Evolutionary conservation across 805 yeast species (phyloP), one percentile per base, ranked within the genome.

Genomic region (Lipomyces japonicus): DNA sequence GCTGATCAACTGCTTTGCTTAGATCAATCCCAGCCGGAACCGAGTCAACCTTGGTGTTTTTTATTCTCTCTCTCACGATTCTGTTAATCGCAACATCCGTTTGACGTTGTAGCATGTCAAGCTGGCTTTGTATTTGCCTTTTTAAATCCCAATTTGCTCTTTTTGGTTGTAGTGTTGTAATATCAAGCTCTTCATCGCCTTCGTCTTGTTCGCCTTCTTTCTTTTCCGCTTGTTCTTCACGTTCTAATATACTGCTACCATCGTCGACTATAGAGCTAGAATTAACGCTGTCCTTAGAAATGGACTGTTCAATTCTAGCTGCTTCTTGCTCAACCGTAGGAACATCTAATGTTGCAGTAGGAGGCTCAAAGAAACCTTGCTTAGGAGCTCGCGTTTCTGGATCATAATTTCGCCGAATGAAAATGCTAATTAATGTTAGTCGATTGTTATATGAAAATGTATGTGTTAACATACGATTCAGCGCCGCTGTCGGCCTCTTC

Each of bases 51-150:
- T 21, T 21, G 9, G 40, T 12, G n/a, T 38, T 30, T 16, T 38
- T 23, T 19, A 64, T 30, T 25, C 72, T 62, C 39, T 71, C 72
- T 49, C 74, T 68, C 18, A 75, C 71, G 4, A 71, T 40, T 16
- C 63, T 55, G 12, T 65, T 65, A 1, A 78, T 66, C 1, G 70
- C 71, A n/a, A 61, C 63, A 39, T 77, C 72, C 0, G 82, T 79
- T 42, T 68, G 62, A 23, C 66, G 64, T 1, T 71, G 66, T n/a
- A 77, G 57, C 3, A 65, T 56, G 10, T 69, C 68, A 42, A 76
- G 43, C 34, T 71, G 69, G 0, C 65, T 68, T 30, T 67, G 62
- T 6, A 79, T 51, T 50, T 71, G 75, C 16, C 68, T 59, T 53
- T 64, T 70, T 63, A 72, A 59, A 62, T 68, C 75, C 63, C 66